Base-by-base conservation (phyloP, 1,284 basidiomycete genomes). In the Naganishia sp. region DNA sequence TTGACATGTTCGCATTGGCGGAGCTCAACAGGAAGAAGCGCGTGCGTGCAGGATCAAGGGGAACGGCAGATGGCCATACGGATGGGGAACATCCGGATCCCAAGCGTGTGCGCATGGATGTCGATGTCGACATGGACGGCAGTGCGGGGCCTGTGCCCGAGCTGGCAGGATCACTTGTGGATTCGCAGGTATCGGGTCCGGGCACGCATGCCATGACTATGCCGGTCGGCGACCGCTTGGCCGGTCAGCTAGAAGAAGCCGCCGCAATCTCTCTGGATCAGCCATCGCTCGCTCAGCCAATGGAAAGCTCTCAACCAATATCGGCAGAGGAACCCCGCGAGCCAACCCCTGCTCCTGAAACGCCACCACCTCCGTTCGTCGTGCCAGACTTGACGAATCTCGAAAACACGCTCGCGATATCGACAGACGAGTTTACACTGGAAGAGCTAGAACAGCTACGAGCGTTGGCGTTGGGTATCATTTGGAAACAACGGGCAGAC, bases 371-470 rank as follows among this genome's bases (percentile, higher is more conserved):
- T 6, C 71, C 73, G 0, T 77, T 81, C 64, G 54, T 74, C 21
- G 53, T 78, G 2, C 75, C 78, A 0, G 33, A 64, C 16, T 49
- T 79, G 44, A n/a, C 48, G 6, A 18, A 11, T 1, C 74, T 81
- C 2, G 45, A 49, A 3, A 23, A 56, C 0, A 66, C 69, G 9
- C 66, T 80, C 31, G 64, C 65, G 31, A 28, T 69, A 33, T 48
- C 46, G 10, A 94, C 92, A 0, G 77, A 71, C 1, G 73, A 74
- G 0, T 80, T 94, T 50, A 90, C 82, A 28, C 84, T 98, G 53
- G 95, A 99, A 74, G 88, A 97, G 76, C 85, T 99, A 2, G 94
- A 98, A 75, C 93, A 97, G 75, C 83, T 98, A 6, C 86, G 96
- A 3, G 94, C 95, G 5, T 86, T 86, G 1, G 89, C 87, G 70